Base-by-base conservation (phyloP, 1,284 basidiomycete genomes). In the Mycena sp. region DNA sequence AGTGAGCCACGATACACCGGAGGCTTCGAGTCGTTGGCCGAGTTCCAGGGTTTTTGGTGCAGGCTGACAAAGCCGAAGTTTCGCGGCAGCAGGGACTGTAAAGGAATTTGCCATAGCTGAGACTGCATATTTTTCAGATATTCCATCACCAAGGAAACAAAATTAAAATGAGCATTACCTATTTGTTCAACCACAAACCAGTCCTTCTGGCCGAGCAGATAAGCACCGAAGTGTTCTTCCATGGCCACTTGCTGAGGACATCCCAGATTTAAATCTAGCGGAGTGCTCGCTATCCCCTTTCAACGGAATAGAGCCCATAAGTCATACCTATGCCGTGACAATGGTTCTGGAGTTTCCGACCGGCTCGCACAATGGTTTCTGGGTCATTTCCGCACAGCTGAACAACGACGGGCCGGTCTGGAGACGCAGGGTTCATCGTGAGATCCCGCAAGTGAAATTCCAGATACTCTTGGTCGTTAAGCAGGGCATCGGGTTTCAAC, bases 311-410 rank as follows among this genome's bases (percentile, higher is more conserved):
- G 16, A 59, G 45, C 54, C 21, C 50, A n/a, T n/a, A n/a, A n/a
- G n/a, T n/a, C 66, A 58, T 57, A 56, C 59, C 40, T 73, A 92
- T 85, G 9, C 82, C 89, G 68, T 91, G 85, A 62, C 89, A 91
- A 56, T 79, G 78, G 11, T 73, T 73, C 64, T 87, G 83, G 6
- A 93, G 69, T 64, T 81, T 85, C 51, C 80, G 76, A 0, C 87
- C 88, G 12, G 88, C 91, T 49, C 78, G 74, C 0, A 90, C 83
- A 17, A 92, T 77, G 12, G 72, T 71, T 29, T 88, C 81, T 10
- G 86, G 80, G 63, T 92, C 83, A 69, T 92, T 86, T 5, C 91
- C 91, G 41, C 87, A 89, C 4, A 93, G 74, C 69, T 93, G 92
- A 6, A 89, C 89, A 3, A 93, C 84, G 2, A 90, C 85, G 0